Percentiles rank a stretch among this genome's conserved stretches.
These are phyloP conservation scores for Marasmius tenuissimus DNA, from an alignment of 1,284 basidiomycete genomes.

Conservation along the genomic window DNA sequence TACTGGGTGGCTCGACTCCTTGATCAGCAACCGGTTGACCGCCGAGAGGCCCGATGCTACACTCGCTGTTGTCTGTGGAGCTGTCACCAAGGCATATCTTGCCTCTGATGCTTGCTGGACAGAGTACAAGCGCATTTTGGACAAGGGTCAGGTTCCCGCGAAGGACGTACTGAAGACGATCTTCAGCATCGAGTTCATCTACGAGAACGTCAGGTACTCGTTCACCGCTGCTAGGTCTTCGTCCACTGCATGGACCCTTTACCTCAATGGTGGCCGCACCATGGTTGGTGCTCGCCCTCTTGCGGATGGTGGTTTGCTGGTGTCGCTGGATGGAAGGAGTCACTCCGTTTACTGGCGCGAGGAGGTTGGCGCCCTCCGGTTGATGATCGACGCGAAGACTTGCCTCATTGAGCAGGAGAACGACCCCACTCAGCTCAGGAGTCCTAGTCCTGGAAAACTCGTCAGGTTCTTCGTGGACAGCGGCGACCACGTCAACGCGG, in stretches of 20 bases:
- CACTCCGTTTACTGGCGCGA: conserved; percentile 99
- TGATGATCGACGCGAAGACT: conserved; percentile 97
- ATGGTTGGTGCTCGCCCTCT: conserved; percentile 89
- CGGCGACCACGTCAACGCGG: conserved; percentile 95
- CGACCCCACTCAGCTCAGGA: conserved; percentile 96
- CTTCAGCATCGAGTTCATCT: conserved; percentile 97
- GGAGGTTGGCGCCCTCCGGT: conserved; percentile 91
- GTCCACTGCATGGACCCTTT: conserved; percentile 87
- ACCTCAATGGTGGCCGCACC: conserved; percentile 92
- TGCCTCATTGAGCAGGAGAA: conserved; percentile 99
- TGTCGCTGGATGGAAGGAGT: conserved; percentile 90
- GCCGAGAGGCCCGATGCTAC: conserved; percentile 94
- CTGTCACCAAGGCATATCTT: conserved; percentile 94
- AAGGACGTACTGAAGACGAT: conserved; percentile 96
- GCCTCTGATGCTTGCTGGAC: conserved; percentile 87
- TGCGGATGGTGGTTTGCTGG: conserved; percentile 93
- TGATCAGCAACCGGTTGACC: conserved; percentile 95
- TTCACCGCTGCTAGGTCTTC: conserved; percentile 96
- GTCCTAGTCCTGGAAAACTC: conserved; percentile 96
- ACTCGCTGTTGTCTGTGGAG: conserved; percentile 94
- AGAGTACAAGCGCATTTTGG: conserved; percentile 94
- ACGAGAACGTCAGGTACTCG: conserved; percentile 94
- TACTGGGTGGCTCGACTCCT: conserved; percentile 97
- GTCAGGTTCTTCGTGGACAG: conserved; percentile 95
- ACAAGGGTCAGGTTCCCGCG: conserved; percentile 97